Conservation (phyloP, 768 basidiomycete genomes). For the Tricholoma terreum region DNA sequence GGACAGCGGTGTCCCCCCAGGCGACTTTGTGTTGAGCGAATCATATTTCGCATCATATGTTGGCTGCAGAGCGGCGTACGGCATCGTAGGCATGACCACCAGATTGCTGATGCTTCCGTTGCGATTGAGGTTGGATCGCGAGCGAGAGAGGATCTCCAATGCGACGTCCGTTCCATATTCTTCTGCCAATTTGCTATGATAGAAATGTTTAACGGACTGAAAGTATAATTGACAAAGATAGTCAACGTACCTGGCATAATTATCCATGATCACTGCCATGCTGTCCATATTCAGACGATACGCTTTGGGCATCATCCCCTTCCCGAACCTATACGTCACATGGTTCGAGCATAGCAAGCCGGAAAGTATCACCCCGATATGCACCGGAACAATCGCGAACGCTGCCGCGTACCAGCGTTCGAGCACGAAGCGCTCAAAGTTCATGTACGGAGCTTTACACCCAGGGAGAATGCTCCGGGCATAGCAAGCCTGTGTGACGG, state of each 20-base stretch:
- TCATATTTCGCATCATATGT: constrained; percentile 17
- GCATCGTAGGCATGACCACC: constrained; percentile 26
- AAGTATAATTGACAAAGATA: constrained; percentile 5
- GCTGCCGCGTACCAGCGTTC: constrained; percentile 61
- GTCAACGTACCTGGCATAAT: constrained; percentile 64
- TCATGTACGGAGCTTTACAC: constrained; percentile 64
- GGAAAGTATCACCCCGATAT: constrained; percentile 59
- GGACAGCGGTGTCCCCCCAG: not conserved
- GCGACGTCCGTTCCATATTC: constrained; percentile 69
- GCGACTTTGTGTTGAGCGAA: constrained; percentile 18
- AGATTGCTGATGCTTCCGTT: not conserved
- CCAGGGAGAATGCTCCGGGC: constrained; percentile 68
- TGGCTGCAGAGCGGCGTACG: constrained; percentile 16
- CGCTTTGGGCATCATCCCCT: constrained; percentile 85
- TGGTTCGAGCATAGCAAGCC: constrained; percentile 77
- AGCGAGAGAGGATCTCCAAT: constrained; percentile 53
- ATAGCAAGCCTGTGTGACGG: constrained; percentile 71
- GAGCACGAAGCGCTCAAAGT: constrained; percentile 54
- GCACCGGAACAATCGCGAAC: constrained; percentile 67
- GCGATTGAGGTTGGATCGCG: constrained; percentile 50
- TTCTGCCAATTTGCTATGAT: constrained; percentile 65
- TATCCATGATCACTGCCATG: constrained; percentile 84
- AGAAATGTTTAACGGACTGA: constrained; percentile 1
- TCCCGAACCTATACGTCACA: constrained; percentile 83
- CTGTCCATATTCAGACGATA: constrained; percentile 71